Evolutionary conservation across 2,329 filamentous ascomycete species (phyloP).

Genomic region (Cladosporium sp.): DNA sequence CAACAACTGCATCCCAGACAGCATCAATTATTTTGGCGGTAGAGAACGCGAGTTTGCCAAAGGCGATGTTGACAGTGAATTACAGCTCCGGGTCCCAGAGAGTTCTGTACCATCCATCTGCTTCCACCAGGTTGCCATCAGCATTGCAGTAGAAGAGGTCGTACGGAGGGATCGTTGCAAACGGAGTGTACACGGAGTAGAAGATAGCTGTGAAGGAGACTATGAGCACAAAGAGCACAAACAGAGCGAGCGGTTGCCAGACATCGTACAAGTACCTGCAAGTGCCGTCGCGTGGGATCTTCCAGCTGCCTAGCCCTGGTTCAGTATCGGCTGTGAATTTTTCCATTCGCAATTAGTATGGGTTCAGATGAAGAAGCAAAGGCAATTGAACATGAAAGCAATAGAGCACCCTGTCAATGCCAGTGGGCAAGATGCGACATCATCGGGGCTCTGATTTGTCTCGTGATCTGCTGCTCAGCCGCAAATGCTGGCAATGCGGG

Average conservation of each 20-base stretch:
- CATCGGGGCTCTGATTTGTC: background rate
- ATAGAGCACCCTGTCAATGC: background rate
- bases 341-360: background rate
- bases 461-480: background rate
- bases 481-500: background rate
- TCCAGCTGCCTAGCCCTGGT: background rate
- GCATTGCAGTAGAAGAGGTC: slow-evolving; percentile 12
- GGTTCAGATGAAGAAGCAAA: background rate
- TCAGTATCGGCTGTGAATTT: background rate
- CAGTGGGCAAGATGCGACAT: background rate
- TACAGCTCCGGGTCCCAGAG: slow-evolving; percentile 21
- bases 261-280: background rate
- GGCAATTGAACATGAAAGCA: too few relatives aligned
- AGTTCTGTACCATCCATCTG: background rate
- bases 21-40: slow-evolving; percentile 23
- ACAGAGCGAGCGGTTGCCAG: background rate
- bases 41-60: slow-evolving; percentile 19
- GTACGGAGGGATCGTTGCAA: background rate
- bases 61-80: slow-evolving; percentile 21
- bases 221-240: background rate
- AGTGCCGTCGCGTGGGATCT: background rate
- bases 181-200: background rate
- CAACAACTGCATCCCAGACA: slow-evolving; percentile 23
- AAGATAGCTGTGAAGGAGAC: background rate
- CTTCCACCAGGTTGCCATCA: slow-evolving; percentile 10